These are phyloP conservation scores for Albugo candida DNA, from an alignment of 352 stramenopile species.

Conservation along the genomic window DNA sequence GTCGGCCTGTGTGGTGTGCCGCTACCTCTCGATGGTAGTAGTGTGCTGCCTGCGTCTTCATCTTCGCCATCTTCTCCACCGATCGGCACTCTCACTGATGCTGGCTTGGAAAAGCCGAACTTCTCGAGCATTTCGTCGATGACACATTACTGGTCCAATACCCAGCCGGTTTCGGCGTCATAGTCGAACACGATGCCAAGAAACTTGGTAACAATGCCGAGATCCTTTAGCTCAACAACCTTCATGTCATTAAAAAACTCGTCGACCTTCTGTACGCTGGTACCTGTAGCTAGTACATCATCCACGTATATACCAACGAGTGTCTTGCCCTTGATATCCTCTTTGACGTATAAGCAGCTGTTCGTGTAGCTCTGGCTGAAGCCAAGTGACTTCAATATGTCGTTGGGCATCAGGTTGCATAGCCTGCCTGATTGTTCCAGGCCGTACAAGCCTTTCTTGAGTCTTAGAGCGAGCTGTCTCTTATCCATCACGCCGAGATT, in stretches of 20 bases:
- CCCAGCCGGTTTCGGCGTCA: neutral
- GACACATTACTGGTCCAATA: neutral
- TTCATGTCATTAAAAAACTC: neutral
- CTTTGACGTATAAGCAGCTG: neutral
- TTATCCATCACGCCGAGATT: neutral
- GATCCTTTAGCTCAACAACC: neutral
- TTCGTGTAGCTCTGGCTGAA: neutral
- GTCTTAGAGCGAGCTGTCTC: neutral
- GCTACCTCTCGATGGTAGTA: neutral
- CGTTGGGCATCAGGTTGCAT: slow-evolving; percentile 2
- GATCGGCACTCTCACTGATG: neutral
- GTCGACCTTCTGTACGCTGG: neutral
- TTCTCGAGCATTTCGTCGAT: neutral
- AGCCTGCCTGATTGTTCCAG: slow-evolving; percentile 1
- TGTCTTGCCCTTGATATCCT: neutral
- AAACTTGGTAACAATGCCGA: neutral
- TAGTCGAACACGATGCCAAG: neutral
- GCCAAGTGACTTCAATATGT: neutral
- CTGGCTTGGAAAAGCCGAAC: neutral
- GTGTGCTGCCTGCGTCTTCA: neutral
- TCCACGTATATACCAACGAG: neutral
- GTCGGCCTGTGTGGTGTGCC: slow-evolving; percentile 6
- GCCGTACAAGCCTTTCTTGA: slow-evolving; percentile 4
- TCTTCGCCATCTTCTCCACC: neutral
- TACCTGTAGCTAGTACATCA: neutral